phyloP scores from a whole-genome alignment of 179 eudicot species.

The Beta corolliflora region DNA sequence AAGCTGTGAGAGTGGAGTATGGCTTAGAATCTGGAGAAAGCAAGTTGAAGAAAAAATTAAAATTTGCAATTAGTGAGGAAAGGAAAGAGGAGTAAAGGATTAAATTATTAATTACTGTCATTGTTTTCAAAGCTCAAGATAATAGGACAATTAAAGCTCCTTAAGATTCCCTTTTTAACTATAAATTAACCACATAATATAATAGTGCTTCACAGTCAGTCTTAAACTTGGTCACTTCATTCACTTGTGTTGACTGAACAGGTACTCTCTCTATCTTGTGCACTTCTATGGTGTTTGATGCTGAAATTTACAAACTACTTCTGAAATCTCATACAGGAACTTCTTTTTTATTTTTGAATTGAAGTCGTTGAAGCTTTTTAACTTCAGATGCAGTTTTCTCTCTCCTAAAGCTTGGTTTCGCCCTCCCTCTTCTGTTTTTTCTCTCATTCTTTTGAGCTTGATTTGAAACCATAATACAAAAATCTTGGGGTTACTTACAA shows the following conservation, averaged over 20 bases:
- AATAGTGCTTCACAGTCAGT: neutral
- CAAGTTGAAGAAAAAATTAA: neutral
- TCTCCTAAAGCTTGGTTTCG: neutral
- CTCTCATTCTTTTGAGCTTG: neutral
- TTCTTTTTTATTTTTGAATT: neutral
- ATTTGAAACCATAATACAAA: neutral
- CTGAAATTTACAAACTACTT: neutral
- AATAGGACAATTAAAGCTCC: neutral
- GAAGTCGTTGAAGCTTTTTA: neutral
- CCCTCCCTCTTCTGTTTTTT: neutral
- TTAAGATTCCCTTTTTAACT: constrained; percentile 2
- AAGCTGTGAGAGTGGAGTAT: neutral
- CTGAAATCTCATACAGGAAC: neutral
- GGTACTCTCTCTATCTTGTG: neutral
- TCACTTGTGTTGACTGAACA: neutral
- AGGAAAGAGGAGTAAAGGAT: neutral
- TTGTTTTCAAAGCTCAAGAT: neutral
- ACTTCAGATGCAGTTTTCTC: neutral
- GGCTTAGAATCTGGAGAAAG: neutral
- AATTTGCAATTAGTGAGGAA: neutral
- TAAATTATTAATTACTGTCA: neutral
- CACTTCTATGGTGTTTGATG: neutral
- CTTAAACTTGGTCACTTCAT: neutral
- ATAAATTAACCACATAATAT: neutral
- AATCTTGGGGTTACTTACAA: neutral